Percentiles rank a stretch among this genome's conserved stretches.
Evolutionary conservation across 1,139 yeast genomes (phyloP).

Genomic region (Blastobotrys aristatus): DNA sequence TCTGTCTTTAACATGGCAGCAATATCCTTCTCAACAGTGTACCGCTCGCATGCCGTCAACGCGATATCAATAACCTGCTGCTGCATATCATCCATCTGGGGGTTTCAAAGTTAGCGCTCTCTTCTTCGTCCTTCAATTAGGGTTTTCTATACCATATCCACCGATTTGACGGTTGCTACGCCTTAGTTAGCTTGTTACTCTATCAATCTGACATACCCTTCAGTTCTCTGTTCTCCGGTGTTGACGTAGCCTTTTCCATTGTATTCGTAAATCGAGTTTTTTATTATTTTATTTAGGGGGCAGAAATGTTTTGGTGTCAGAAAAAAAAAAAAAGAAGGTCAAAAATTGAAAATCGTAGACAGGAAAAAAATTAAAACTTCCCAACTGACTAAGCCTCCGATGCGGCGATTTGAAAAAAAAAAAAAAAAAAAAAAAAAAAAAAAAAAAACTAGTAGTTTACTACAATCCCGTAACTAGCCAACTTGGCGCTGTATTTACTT

Average conservation of each 20-base stretch:
- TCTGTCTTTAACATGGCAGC: constrained; percentile 81
- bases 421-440: neutral
- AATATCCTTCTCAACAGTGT: constrained; percentile 58
- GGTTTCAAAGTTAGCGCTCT: neutral
- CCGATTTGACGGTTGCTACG: constrained; percentile 34
- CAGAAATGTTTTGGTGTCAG: too few species aligned
- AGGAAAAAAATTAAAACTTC: neutral
- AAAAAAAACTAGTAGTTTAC: neutral
- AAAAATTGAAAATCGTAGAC: neutral
- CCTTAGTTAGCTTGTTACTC: neutral
- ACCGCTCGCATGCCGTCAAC: constrained; percentile 53
- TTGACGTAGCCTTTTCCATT: constrained; percentile 7
- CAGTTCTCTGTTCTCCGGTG: constrained; percentile 4
- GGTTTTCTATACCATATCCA: constrained; percentile 38
- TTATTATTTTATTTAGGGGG: neutral
- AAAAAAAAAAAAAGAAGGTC: neutral
- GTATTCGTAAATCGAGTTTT: neutral
- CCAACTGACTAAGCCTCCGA: neutral
- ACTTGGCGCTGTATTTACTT: neutral
- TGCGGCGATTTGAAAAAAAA: neutral
- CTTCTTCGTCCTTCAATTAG: too few species aligned
- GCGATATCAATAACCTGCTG: constrained; percentile 26
- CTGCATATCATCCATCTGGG: constrained; percentile 25
- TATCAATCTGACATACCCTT: constrained; percentile 6
- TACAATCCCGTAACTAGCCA: constrained; percentile 8